Conservation (phyloP, 2,329 filamentous ascomycete species). For the Didymella arachidicola region DNA sequence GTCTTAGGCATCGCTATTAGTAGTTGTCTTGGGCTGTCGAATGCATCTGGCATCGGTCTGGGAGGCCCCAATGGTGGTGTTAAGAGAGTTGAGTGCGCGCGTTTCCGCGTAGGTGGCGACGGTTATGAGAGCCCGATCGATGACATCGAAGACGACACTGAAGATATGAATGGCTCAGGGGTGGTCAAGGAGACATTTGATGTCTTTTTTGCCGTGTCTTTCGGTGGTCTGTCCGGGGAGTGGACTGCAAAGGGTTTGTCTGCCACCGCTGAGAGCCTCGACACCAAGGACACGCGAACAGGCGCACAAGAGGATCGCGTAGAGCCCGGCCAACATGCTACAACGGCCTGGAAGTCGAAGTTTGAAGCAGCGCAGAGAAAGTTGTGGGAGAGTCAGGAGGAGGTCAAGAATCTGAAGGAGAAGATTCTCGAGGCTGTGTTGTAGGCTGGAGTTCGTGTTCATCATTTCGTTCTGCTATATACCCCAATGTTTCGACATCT, state of each 20-base stretch:
- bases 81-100: slow-evolving; percentile 52
- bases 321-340: slow-evolving; percentile 25
- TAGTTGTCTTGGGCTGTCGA: slow-evolving; percentile 52
- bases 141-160: slow-evolving; percentile 49
- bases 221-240: slow-evolving; percentile 53
- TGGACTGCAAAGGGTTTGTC: slow-evolving; percentile 54
- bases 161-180: slow-evolving; percentile 24
- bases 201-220: slow-evolving; percentile 53
- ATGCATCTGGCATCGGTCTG: slow-evolving; percentile 48
- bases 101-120: slow-evolving; percentile 53
- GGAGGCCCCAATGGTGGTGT: slow-evolving; percentile 45
- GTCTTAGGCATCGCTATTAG: slow-evolving; percentile 52
- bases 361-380: slow-evolving; percentile 45
- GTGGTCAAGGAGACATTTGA: slow-evolving; percentile 54
- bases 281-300: slow-evolving; percentile 8
- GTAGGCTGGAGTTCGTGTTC: slow-evolving; percentile 27
- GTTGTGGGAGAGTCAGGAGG: slow-evolving; percentile 48
- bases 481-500: slow-evolving; percentile 33
- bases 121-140: slow-evolving; percentile 53
- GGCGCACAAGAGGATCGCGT: slow-evolving; percentile 23
- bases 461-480: slow-evolving; percentile 33
- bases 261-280: slow-evolving; percentile 21
- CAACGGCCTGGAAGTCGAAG: slow-evolving; percentile 45
- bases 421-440: slow-evolving; percentile 52
- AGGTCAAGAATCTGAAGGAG: slow-evolving; percentile 46